Conservation (phyloP, 176 grass and related monocot species). For the Hsuehochloa calcarea region DNA sequence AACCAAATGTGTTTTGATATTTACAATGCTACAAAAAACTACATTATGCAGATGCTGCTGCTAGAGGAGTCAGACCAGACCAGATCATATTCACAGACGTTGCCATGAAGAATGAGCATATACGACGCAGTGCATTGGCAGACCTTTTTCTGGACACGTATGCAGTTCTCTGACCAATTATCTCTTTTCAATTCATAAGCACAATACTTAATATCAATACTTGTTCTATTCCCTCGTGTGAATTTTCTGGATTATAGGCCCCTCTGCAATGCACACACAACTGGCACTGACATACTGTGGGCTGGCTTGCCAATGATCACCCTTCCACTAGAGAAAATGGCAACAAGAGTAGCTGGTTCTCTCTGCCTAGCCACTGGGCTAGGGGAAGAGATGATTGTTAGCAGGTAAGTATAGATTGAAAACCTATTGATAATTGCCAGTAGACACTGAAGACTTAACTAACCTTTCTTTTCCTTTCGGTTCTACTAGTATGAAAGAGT, state of each 20-base stretch:
- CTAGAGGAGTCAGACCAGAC: conserved; percentile 64
- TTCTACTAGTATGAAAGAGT: conserved; percentile 68
- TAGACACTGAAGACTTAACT: background rate
- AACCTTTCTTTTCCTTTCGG: background rate
- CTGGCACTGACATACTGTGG: conserved; percentile 85
- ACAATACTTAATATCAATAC: background rate
- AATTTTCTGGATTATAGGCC: conserved; percentile 45
- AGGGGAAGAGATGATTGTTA: conserved; percentile 83
- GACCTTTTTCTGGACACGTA: conserved; percentile 95
- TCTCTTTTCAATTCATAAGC: conserved; percentile 4
- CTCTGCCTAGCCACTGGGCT: conserved; percentile 69
- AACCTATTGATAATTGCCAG: background rate
- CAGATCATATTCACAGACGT: conserved; percentile 96
- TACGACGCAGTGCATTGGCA: conserved; percentile 71
- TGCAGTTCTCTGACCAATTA: background rate
- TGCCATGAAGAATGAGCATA: conserved; percentile 90
- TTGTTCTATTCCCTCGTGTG: conserved; percentile 13
- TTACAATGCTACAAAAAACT: background rate
- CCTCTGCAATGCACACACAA: conserved; percentile 89
- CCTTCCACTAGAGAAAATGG: conserved; percentile 90
- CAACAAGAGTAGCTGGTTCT: conserved; percentile 89
- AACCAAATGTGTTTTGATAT: background rate
- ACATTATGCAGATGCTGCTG: conserved; percentile 65
- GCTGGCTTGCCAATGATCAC: conserved; percentile 90
- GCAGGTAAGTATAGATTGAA: conserved; percentile 38